These are phyloP conservation scores for Alternaria alternata DNA, from an alignment of 2,329 filamentous ascomycete species.

Conservation along the genomic window DNA sequence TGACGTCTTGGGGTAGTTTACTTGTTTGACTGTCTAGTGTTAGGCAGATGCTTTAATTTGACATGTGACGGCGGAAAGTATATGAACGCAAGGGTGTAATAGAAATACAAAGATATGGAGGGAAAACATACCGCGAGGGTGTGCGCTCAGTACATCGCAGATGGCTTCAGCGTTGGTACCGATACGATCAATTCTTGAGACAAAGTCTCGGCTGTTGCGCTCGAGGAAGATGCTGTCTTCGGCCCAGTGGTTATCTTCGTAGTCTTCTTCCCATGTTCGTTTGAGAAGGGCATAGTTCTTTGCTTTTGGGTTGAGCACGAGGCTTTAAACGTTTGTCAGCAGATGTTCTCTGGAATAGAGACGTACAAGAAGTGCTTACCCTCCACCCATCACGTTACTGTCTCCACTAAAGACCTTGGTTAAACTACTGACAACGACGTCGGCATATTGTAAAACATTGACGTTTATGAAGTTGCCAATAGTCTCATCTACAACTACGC, in stretches of 20 bases:
- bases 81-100: neutral
- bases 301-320: slow-evolving; percentile 71
- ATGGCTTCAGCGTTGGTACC: slow-evolving; percentile 87
- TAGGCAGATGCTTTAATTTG: neutral
- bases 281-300: slow-evolving; percentile 77
- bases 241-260: slow-evolving; percentile 91
- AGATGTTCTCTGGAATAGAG: neutral
- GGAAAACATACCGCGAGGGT: slow-evolving; percentile 56
- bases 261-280: slow-evolving; percentile 67
- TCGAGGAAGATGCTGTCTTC: slow-evolving; percentile 96
- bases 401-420: slow-evolving; percentile 98
- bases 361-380: slow-evolving; percentile 46
- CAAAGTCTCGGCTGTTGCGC: slow-evolving; percentile 93
- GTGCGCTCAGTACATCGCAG: slow-evolving; percentile 72
- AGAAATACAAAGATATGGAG: neutral
- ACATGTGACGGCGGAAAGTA: neutral
- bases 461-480: slow-evolving; percentile 97
- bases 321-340: slow-evolving; percentile 46
- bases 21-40: slow-evolving; percentile 67
- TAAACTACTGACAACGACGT: slow-evolving; percentile 91
- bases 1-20: slow-evolving; percentile 88
- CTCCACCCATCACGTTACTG: slow-evolving; percentile 97
- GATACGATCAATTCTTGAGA: slow-evolving; percentile 80
- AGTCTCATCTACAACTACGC: slow-evolving; percentile 92
- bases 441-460: slow-evolving; percentile 86